Evolutionary conservation across 129 eudicot species (phyloP).

Genomic region (Artemisia argyi): DNA sequence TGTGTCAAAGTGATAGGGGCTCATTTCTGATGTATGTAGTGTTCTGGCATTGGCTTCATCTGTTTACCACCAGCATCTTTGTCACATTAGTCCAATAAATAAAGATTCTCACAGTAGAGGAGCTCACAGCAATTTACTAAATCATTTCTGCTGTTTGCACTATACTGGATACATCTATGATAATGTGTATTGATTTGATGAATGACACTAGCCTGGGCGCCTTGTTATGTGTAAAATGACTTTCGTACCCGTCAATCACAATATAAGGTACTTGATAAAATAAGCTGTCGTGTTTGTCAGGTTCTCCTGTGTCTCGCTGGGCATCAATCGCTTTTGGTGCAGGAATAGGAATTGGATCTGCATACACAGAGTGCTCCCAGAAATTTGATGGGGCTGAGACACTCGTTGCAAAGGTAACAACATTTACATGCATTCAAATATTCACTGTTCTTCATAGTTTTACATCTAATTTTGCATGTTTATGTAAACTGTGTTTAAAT

Average conservation of each 20-base stretch:
- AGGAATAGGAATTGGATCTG: constrained; percentile 88
- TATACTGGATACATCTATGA: neutral
- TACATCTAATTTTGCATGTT: constrained; percentile 1
- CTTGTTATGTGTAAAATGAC: too few relatives aligned
- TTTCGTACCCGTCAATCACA: too few relatives aligned
- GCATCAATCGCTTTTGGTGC: constrained; percentile 93
- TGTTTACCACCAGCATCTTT: too few relatives aligned
- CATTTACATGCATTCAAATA: neutral
- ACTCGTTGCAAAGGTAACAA: constrained; percentile 26
- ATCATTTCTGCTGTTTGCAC: neutral
- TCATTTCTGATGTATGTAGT: neutral
- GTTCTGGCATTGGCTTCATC: neutral
- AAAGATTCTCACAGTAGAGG: neutral
- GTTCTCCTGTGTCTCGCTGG: constrained; percentile 85
- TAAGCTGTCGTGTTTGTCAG: constrained; percentile 29
- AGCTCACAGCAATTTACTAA: neutral
- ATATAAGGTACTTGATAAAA: neutral
- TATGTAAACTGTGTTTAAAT: neutral
- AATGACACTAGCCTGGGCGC: neutral
- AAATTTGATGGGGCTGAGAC: constrained; percentile 45
- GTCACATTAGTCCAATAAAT: too few relatives aligned
- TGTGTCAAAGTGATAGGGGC: neutral
- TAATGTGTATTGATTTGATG: neutral
- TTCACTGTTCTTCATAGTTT: neutral
- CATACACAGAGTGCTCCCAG: constrained; percentile 78